Evolutionary conservation across 1,139 yeast genomes (phyloP), one percentile per base, ranked within the genome.

Genomic region (Magnusiomyces ingens): DNA sequence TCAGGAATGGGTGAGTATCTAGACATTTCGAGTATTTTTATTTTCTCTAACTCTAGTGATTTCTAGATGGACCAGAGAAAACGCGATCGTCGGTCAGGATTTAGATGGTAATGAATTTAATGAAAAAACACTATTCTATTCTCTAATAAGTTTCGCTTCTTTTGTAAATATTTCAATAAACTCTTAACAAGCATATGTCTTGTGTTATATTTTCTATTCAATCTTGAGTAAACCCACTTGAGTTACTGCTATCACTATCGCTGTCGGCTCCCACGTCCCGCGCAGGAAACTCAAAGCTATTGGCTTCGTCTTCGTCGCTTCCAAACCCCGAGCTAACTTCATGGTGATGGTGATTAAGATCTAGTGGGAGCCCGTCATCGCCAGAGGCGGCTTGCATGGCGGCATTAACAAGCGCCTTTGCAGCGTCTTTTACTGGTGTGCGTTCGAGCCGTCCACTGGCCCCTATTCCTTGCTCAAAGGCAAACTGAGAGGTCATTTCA

Each of bases 1-100:
- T 64, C 82, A 82, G 65, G 95, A 85, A 63, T 91, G 96, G 84
- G 66, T 73, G 37, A 37, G 49, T 17, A 18, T 18, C 3, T 18
- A 18, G 6, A 17, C 8, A 8, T 38, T 38, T 17, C 8, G 18
- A 38, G 13, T 3, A 4, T 15, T 13, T 41, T 13, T 18, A 17
- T 15, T n/a, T 15, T 10, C 4, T 41, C 13, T 18, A 15, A 15
- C 13, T 18, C n/a, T 17, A 11, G 4, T 41, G 3, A 4, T 19
- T 41, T 41, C 17, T 36, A 36, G 40, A 53, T 55, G 47, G 59
- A 53, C 43, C 58, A 57, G 44, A 49, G 59, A 44, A 52, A 55
- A 41, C 55, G 55, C 49, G 59, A 57, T 38, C 38, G 55, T 17
- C 38, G 53, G 29, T 40, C 52, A 5, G 59, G 59, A 18, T 57